Evolutionary conservation across 2,329 filamentous ascomycete genomes (phyloP), one percentile per base, ranked within the genome.

Genomic region (Zasmidium angulare): DNA sequence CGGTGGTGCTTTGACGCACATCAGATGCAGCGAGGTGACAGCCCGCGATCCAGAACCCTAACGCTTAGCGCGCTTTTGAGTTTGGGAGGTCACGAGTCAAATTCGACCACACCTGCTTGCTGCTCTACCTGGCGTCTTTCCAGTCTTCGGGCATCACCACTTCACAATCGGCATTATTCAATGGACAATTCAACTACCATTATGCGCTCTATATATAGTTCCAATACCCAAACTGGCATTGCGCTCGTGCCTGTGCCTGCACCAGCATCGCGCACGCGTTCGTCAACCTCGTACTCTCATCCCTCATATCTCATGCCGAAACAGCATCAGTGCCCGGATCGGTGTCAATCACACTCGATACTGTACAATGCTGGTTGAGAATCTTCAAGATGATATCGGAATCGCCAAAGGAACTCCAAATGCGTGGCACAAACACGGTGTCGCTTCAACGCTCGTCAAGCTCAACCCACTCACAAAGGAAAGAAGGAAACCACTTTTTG

Each of bases 361-460:
- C 57, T 58, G 54, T 60, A 58, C 60, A 64, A 55, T 52, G 47
- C 11, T 50, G 36, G 14, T 43, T 43, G 36, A 43, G 36, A 17
- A 43, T 43, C 36, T 43, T 17, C 36, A 17, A 43, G 14, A 43
- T 3, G 14, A 43, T 29, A 29, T 29, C 11, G 6, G 11, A 11
- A 11, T 11, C 26, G 6, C 26, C 26, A 29, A 6, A 29, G 6
- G 11, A 29, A 11, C 26, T 29, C 26, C 6, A 29, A 29, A 29
- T 29, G 26, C 26, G 6, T 4, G 26, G 11, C 9, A 43, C n/a
- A 19, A 43, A 26, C 29, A 22, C 59, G 26, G 6, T 29, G 4
- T 62, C 54, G 59, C 59, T 60, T 55, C 29, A 58, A 64, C 59
- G 62, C 59, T 62, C 29, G 53, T 52, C 55, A 58, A 51, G 47